Percentiles rank a stretch among this genome's conserved stretches.
These are phyloP conservation scores for Corinectria fuckeliana DNA, from an alignment of 2,329 filamentous ascomycete genomes.

Conservation along the genomic window DNA sequence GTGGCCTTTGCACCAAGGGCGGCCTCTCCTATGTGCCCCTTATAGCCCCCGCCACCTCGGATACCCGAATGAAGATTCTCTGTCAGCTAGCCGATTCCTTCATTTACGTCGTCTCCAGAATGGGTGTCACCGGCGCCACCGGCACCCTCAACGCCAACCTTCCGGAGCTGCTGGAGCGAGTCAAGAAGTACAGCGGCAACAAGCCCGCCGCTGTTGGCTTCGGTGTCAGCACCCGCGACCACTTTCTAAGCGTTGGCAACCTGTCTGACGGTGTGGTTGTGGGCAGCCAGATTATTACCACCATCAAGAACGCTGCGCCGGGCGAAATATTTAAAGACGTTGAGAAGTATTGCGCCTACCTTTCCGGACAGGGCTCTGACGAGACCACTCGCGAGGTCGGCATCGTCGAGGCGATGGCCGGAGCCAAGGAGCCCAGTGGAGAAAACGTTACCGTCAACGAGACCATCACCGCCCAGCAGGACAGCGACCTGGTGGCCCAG, in stretches of 20 bases:
- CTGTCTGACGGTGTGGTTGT: slow-evolving; percentile 95
- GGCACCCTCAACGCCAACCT: slow-evolving; percentile 83
- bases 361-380: slow-evolving; percentile 57
- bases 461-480: slow-evolving; percentile 60
- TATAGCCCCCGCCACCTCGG: slow-evolving; percentile 92
- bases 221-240: slow-evolving; percentile 92
- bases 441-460: slow-evolving; percentile 60
- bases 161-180: slow-evolving; percentile 80
- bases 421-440: slow-evolving; percentile 50
- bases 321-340: slow-evolving; percentile 67
- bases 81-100: slow-evolving; percentile 98
- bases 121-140: slow-evolving; percentile 93
- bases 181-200: slow-evolving; percentile 91
- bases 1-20: slow-evolving; percentile 79
- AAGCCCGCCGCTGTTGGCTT: slow-evolving; percentile 93
- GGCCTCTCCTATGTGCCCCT: slow-evolving; percentile 95
- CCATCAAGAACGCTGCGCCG: slow-evolving; percentile 56
- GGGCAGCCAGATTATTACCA: slow-evolving; percentile 91
- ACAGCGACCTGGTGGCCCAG: slow-evolving; percentile 76
- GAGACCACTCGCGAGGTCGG: slow-evolving; percentile 68
- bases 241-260: slow-evolving; percentile 84
- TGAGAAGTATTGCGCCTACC: slow-evolving; percentile 82
- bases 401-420: slow-evolving; percentile 70
- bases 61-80: slow-evolving; percentile 90
- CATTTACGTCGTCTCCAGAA: slow-evolving; percentile 97